Base-by-base conservation (phyloP, 352 stramenopile species). In the Pythium guiyangense region DNA sequence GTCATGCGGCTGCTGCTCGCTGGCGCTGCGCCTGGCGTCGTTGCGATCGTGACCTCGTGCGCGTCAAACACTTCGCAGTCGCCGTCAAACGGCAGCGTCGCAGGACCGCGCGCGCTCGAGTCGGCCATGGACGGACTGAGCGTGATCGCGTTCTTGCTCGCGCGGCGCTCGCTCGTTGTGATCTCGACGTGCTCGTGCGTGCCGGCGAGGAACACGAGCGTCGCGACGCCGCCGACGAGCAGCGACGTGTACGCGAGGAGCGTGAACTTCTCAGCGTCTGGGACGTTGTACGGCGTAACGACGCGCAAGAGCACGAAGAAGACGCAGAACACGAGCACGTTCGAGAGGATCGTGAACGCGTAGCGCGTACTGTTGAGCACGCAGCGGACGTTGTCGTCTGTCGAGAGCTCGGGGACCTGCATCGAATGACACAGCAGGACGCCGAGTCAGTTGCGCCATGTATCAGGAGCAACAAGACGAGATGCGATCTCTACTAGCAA, bases 321-420 rank as follows among this genome's bases (percentile, higher is more conserved):
- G 10, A 88, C 74, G 50, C 76, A 81, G 56, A 94, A 94, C 2
- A 94, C 77, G 26, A 92, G 61, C 44, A 94, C 84, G 54, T 94
- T 94, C n/a, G 85, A 94, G 9, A 93, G 64, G 51, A 94, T 93
- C 34, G 85, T 94, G 59, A 89, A 92, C 8, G 79, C 85, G 54
- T 94, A 94, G 8, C 85, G 77, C 20, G 76, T 88, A 57, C 75
- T 88, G 70, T 93, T 94, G 26, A 94, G 68, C 27, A 92, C 70
- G 43, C 79, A 88, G 48, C 83, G 81, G 29, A 92, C 71, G 31
- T 90, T 90, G 60, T 93, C 80, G 43, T 94, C 73, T 4, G 66
- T 55, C 4, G 85, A 90, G 1, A 94, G 67, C 49, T 94, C 85
- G 0, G 85, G 85, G 8, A 91, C 74, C 74, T 84, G 63, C 3